A percentile compares a stretch with the other conserved stretches of the same genome.
Evolutionary conservation across 2,329 filamentous ascomycete species (phyloP).

Genomic region (Ceratocystis cubensis): DNA sequence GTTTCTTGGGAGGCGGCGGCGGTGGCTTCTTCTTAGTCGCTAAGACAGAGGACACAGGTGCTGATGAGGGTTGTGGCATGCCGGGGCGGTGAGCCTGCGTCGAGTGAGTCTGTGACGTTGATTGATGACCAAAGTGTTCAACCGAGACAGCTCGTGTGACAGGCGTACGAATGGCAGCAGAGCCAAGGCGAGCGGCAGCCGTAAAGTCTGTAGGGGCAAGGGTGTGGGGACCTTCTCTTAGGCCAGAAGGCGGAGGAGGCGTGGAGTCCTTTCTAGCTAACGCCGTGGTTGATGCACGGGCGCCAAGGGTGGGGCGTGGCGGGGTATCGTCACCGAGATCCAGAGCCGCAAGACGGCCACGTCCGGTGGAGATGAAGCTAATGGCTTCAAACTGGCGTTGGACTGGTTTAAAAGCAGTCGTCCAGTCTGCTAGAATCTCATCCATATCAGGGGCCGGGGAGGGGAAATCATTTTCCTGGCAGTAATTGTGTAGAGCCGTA

Average conservation of each 20-base stretch:
- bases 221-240: constrained; percentile 13
- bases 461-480: constrained; percentile 53
- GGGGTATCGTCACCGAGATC: constrained; percentile 15
- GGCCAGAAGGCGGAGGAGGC: not conserved
- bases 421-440: constrained; percentile 55
- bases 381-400: constrained; percentile 57
- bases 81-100: not conserved
- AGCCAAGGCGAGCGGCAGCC: constrained; percentile 13
- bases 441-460: constrained; percentile 61
- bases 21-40: constrained; percentile 18
- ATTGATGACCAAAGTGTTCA: constrained; percentile 19
- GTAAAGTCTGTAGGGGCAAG: constrained; percentile 21
- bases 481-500: constrained; percentile 62
- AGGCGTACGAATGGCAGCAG: constrained; percentile 10
- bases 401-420: constrained; percentile 47
- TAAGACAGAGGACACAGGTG: constrained; percentile 4
- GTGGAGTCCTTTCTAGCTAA: not conserved
- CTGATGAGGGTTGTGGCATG: constrained; percentile 11
- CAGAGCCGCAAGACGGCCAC: constrained; percentile 38
- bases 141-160: constrained; percentile 11
- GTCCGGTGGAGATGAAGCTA: constrained; percentile 51
- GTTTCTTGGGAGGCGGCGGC: constrained; percentile 50
- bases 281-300: constrained; percentile 13
- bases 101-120: constrained; percentile 15
- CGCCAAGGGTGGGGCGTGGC: constrained; percentile 6